Evolutionary conservation across 208 protist genomes (phyloP), one percentile per base, ranked within the genome.

Genomic region (Hexamita inflata): DNA sequence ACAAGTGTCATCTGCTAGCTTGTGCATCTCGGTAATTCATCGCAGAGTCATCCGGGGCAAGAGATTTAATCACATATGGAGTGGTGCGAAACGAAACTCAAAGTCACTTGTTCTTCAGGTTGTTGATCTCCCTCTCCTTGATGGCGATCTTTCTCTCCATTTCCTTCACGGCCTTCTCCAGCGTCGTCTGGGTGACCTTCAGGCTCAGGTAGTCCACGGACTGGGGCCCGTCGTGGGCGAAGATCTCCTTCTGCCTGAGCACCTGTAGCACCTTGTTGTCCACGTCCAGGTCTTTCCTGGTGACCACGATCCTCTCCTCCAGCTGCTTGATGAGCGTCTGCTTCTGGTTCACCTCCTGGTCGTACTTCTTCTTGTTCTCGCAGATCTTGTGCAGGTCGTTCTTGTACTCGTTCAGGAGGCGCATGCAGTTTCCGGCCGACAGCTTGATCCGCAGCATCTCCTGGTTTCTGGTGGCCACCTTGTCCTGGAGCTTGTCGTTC

Each of bases 391-490:
- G 90, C 4, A 94, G 82, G 58, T 83, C 83, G 59, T 58, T 87
- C 79, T 87, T 93, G 53, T 91, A 83, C 2, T 80, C 80, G 78
- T 93, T 94, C 7, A 95, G 80, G 35, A 83, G 86, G 76, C 93
- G 90, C 59, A 94, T 87, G 13, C 89, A 91, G 65, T 89, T 90
- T 2, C 89, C 93, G 7, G 90, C 93, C 7, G 88, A 93, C 30
- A 90, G 84, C 78, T 95, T 95, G n/a, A 95, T 82, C 66, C 87
- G 82, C 26, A 92, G 85, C 38, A 94, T 81, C 80, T 95, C 91
- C 45, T 82, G 84, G 82, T 93, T 95, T 73, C 91, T 92, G 75
- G 91, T 81, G 40, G 92, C 89, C 53, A 94, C 92, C 61, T 90
- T 88, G 67, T 93, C 89, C n/a, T 81, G 88, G 75, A 92, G 90